A percentile compares a stretch with the other conserved stretches of the same genome.
phyloP scores from a whole-genome alignment of 108 stramenopile species.

The Schizochytrium sp. region DNA sequence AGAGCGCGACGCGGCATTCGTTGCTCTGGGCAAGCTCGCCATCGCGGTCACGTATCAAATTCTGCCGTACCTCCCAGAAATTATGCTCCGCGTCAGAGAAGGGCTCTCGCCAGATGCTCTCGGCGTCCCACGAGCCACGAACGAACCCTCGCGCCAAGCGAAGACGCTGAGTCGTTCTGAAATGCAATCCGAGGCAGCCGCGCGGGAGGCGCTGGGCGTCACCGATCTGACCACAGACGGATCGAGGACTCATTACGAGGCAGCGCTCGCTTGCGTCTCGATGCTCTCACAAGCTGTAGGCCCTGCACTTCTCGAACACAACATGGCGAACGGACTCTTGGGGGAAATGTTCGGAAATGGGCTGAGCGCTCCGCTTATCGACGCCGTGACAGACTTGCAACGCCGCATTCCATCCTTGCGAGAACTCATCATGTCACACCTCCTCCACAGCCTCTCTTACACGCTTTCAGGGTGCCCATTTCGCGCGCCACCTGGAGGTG shows the following conservation, averaged over 20 bases:
- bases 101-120: conserved; percentile 19
- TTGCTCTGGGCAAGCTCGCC: conserved; percentile 73
- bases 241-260: background rate
- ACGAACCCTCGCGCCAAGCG: conserved; percentile 10
- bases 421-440: conserved; percentile 61
- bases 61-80: conserved; percentile 45
- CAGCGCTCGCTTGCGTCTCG: conserved; percentile 72
- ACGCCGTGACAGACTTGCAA: conserved; percentile 70
- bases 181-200: conserved; percentile 9
- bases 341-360: conserved; percentile 83
- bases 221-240: background rate
- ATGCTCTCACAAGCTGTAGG: conserved; percentile 81
- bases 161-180: conserved; percentile 35
- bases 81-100: conserved; percentile 56
- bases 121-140: background rate
- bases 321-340: conserved; percentile 50
- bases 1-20: conserved; percentile 66
- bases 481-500: background rate
- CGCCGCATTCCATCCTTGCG: conserved; percentile 59
- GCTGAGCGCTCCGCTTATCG: conserved; percentile 69
- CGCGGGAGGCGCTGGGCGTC: conserved; percentile 1
- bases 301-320: conserved; percentile 55
- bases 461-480: conserved; percentile 61
- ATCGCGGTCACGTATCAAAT: conserved; percentile 66
- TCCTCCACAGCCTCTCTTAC: conserved; percentile 71